Percentiles rank a stretch among this genome's conserved stretches.
Evolutionary conservation across 2,329 filamentous ascomycete genomes (phyloP).

Genomic region (Sclerotiophoma versabilis): DNA sequence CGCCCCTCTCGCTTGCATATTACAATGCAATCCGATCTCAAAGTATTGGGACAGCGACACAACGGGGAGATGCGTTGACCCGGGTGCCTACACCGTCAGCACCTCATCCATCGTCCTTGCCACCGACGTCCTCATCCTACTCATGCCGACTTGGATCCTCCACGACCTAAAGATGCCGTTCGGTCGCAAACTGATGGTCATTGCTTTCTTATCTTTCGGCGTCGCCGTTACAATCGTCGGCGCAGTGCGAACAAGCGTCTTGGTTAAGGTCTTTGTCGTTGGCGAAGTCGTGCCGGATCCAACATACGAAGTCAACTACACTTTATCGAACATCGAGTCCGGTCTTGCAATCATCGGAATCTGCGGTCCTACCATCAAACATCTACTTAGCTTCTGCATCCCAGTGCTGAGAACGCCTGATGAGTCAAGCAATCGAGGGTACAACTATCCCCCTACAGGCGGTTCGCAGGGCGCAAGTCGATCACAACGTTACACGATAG

Average conservation of each 20-base stretch:
- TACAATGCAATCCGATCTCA: conserved; percentile 39
- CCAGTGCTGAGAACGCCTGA: conserved; percentile 18
- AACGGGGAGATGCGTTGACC: conserved; percentile 20
- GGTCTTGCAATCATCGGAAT: conserved; percentile 26
- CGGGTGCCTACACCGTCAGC: conserved; percentile 19
- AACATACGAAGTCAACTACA: conserved; percentile 18
- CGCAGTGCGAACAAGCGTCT: conserved; percentile 19
- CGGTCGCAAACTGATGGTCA: conserved; percentile 23
- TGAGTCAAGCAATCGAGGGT: conserved; percentile 6
- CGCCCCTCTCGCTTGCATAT: conserved; percentile 26
- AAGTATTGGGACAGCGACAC: conserved; percentile 37
- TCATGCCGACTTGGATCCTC: conserved; percentile 32
- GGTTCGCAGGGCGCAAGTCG: conserved; percentile 1
- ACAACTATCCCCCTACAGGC: conserved; percentile 6
- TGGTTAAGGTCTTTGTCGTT: conserved; percentile 18
- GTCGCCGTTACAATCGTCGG: conserved; percentile 27
- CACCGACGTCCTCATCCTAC: conserved; percentile 27
- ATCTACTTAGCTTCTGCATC: conserved; percentile 24
- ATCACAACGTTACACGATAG: conserved; percentile 3
- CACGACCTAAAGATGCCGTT: conserved; percentile 29
- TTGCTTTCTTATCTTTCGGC: conserved; percentile 26
- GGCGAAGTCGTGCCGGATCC: conserved; percentile 12
- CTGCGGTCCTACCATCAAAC: conserved; percentile 29
- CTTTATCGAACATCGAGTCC: conserved; percentile 28
- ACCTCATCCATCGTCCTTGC: conserved; percentile 23